Percentiles rank a stretch among this genome's conserved stretches.
Evolutionary conservation across 768 basidiomycete genomes (phyloP).

Genomic region (Lentinula edodes): DNA sequence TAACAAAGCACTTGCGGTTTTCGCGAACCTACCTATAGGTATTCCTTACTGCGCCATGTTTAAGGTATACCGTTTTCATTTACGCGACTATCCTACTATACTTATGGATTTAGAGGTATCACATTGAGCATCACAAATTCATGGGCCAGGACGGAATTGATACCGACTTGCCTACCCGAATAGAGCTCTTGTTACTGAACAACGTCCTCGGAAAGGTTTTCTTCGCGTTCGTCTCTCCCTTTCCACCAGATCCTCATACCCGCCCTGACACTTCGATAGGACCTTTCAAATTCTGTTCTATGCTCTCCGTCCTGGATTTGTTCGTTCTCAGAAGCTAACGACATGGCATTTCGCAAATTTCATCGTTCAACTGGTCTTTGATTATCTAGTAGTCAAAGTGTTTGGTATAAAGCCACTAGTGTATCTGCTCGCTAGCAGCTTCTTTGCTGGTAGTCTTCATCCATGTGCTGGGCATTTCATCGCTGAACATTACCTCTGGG

Average conservation of each 20-base stretch:
- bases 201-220: slow-evolving; percentile 98
- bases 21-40: slow-evolving; percentile 91
- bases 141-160: slow-evolving; percentile 95
- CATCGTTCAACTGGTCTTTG: slow-evolving; percentile 59
- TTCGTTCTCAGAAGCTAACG: slow-evolving; percentile 76
- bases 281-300: slow-evolving; percentile 99
- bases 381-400: slow-evolving; percentile 54
- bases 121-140: slow-evolving; percentile 95
- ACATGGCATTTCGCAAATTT: slow-evolving; percentile 85
- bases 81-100: neutral
- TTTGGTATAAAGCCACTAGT: slow-evolving; percentile 48
- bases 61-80: slow-evolving; percentile 51
- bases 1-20: slow-evolving; percentile 85
- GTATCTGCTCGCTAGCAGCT: slow-evolving; percentile 84
- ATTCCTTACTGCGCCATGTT: slow-evolving; percentile 94
- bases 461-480: slow-evolving; percentile 98
- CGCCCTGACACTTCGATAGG: slow-evolving; percentile 30
- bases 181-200: slow-evolving; percentile 84
- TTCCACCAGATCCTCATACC: neutral
- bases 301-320: slow-evolving; percentile 90
- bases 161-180: slow-evolving; percentile 84
- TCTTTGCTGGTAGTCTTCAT: slow-evolving; percentile 95
- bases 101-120: slow-evolving; percentile 57
- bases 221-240: slow-evolving; percentile 66
- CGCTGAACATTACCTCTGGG: slow-evolving; percentile 95